Evolutionary conservation across 495 filamentous ascomycete species (phyloP), one percentile per base, ranked within the genome.

Genomic region (Cenococcum geophilum): DNA sequence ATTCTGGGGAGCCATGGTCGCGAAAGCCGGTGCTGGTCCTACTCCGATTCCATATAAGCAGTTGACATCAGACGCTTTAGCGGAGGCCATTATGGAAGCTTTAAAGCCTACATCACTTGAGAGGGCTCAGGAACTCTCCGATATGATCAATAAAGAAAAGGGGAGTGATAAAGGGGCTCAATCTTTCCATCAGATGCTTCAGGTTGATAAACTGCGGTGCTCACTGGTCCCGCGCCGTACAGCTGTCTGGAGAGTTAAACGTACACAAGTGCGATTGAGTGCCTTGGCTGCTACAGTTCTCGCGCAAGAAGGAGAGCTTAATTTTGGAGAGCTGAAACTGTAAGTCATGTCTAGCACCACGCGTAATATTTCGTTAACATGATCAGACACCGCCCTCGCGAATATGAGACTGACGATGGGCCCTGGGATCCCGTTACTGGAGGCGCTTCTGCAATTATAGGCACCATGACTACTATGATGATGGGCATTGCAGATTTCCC

Each of bases 401-500:
- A 76, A 55, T 76, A 76, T 55, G 73, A 75, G 35, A 70, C 68
- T 18, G 73, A 76, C n/a, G 72, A 74, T n/a, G 74, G 73, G n/a
- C 74, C 74, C 10, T 72, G 65, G 66, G 74, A 76, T 63, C 74
- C 74, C 0, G 69, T 76, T 57, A 67, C 72, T 5, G 74, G 74
- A 37, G 74, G 66, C n/a, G 83, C 89, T 0, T 82, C 84, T 18
- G 87, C 89, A 0, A 71, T 96, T 1, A 75, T 92, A 14, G 89
- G 89, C 5, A 88, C 89, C 8, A 76, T 89, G 37, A 79, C 83
- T 16, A 86, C 79, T 60, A 81, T 97, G 52, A 79, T 87, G 68
- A 88, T 92, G 79, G 91, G 89, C 0, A 76, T 92, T 34, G 88
- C 87, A 4, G 90, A 95, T 64, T 82, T 97, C 22, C 92, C 92